A percentile compares a stretch with the other conserved stretches of the same genome.
phyloP scores from a whole-genome alignment of 495 filamentous ascomycete genomes.

The Trichoderma orchidacearum region DNA sequence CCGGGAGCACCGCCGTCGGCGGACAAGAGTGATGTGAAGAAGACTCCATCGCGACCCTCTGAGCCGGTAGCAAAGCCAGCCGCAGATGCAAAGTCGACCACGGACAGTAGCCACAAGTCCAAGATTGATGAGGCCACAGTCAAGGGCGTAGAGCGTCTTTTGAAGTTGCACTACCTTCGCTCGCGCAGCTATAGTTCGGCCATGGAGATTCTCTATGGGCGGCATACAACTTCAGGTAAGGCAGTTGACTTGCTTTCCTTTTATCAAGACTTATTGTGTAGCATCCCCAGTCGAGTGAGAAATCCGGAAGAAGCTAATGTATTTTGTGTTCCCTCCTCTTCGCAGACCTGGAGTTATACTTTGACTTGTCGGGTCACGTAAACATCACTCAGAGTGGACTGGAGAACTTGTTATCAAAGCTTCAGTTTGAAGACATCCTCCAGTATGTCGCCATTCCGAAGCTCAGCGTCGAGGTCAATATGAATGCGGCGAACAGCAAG shows the following conservation, averaged over 20 bases:
- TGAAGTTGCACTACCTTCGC: slow-evolving; percentile 15
- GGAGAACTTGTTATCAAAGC: slow-evolving; percentile 7
- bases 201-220: slow-evolving; percentile 13
- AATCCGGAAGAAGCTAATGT: background rate
- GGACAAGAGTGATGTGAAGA: background rate
- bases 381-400: slow-evolving; percentile 9
- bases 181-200: slow-evolving; percentile 10
- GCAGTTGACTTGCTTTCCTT: background rate
- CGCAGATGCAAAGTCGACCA: background rate
- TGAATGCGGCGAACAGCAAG: slow-evolving; percentile 2
- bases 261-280: too few relatives aligned
- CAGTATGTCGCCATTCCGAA: slow-evolving; percentile 18
- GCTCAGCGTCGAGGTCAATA: slow-evolving; percentile 7
- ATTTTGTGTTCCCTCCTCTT: background rate
- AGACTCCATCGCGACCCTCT: background rate
- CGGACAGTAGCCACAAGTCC: slow-evolving; percentile 2
- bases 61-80: background rate
- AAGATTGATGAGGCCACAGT: slow-evolving; percentile 3
- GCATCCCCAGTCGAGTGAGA: too few relatives aligned
- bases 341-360: slow-evolving; percentile 10
- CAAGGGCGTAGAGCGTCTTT: slow-evolving; percentile 6
- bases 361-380: slow-evolving; percentile 11
- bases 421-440: slow-evolving; percentile 17
- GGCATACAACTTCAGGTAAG: background rate
- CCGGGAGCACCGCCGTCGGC: background rate